Conservation (phyloP, 164 flowering plant species). For the Hamamelis virginiana region DNA sequence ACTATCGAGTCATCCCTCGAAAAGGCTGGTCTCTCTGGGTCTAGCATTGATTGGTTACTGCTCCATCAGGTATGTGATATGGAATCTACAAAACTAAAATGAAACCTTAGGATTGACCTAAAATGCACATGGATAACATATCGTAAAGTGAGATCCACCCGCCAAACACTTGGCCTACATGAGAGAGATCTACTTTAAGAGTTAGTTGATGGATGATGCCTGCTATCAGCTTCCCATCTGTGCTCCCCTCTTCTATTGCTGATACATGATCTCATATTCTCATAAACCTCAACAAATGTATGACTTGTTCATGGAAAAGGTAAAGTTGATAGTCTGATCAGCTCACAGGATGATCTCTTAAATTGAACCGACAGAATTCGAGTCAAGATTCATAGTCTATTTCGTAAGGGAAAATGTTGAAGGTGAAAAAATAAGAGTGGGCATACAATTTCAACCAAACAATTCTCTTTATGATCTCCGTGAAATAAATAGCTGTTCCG, state of each 20-base stretch:
- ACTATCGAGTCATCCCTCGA: slow-evolving; percentile 68
- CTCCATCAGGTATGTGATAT: slow-evolving; percentile 83
- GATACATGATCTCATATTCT: neutral
- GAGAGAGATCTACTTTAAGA: neutral
- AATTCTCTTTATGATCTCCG: too few species aligned
- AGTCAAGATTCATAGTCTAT: too few species aligned
- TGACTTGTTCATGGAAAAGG: neutral
- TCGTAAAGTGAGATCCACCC: neutral
- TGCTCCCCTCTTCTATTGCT: neutral
- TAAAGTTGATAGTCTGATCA: neutral
- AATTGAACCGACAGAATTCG: too few species aligned
- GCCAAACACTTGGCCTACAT: neutral
- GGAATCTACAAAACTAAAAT: neutral
- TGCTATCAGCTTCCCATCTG: neutral
- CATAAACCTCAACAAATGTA: neutral
- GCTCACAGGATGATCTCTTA: too few species aligned
- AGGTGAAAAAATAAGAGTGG: too few species aligned
- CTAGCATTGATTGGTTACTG: slow-evolving; percentile 83
- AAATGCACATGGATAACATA: too few species aligned
- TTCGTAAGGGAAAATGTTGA: too few species aligned
- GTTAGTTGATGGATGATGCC: neutral
- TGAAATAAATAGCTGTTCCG: too few species aligned
- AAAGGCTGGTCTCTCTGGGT: slow-evolving; percentile 62
- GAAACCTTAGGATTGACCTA: too few species aligned
- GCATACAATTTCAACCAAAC: too few species aligned